phyloP scores from a whole-genome alignment of 805 yeast genomes.

The Candida chauliodis region DNA sequence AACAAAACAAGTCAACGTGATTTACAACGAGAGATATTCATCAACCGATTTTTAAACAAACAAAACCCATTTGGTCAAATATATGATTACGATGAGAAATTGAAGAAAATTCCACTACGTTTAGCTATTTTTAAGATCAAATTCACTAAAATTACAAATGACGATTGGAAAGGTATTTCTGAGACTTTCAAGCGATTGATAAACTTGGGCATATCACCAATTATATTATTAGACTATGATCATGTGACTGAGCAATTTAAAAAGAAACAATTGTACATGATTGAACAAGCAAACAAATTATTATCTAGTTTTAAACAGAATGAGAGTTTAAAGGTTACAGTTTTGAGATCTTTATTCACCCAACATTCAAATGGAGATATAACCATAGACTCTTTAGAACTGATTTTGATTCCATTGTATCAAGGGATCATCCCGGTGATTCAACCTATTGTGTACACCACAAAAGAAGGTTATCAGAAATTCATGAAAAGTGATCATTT shows the following conservation, averaged over 20 bases:
- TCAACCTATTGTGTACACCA: slow-evolving; percentile 52
- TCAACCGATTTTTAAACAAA: slow-evolving; percentile 28
- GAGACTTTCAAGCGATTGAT: slow-evolving; percentile 53
- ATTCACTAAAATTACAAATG: slow-evolving; percentile 27
- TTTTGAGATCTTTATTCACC: slow-evolving; percentile 26
- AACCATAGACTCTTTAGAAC: slow-evolving; percentile 23
- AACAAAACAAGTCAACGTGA: slow-evolving; percentile 18
- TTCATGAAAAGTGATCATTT: slow-evolving; percentile 23
- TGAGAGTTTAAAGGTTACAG: slow-evolving; percentile 20
- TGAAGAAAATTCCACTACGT: slow-evolving; percentile 43
- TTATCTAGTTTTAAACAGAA: slow-evolving; percentile 14
- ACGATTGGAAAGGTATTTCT: slow-evolving; percentile 46
- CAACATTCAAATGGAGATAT: slow-evolving; percentile 11
- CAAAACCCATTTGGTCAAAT: slow-evolving; percentile 32
- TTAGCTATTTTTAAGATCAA: slow-evolving; percentile 56
- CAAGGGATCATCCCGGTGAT: slow-evolving; percentile 60
- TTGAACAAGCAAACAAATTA: slow-evolving; percentile 28
- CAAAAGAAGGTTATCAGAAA: slow-evolving; percentile 23
- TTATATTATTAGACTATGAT: slow-evolving; percentile 56
- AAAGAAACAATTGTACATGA: slow-evolving; percentile 27
- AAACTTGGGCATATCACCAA: slow-evolving; percentile 70
- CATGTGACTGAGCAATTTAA: slow-evolving; percentile 25
- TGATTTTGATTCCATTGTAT: slow-evolving; percentile 36
- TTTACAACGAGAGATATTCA: slow-evolving; percentile 28
- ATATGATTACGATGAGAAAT: slow-evolving; percentile 28